Base-by-base conservation (phyloP, 164 flowering plant species). In the Vitis riparia region DNA sequence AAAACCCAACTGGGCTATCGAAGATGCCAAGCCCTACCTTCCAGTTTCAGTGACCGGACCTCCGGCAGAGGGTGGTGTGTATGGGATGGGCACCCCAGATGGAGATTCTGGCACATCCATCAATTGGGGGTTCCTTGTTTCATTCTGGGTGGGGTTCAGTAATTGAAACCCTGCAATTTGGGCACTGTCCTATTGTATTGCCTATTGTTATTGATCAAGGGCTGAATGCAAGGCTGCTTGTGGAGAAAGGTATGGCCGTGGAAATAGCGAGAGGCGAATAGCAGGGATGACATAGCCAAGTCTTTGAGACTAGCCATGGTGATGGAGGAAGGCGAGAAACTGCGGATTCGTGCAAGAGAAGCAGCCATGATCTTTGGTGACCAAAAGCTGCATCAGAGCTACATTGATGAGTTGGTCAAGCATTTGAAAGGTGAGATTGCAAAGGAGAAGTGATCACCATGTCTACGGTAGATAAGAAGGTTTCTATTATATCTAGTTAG, bases 41-140 rank as follows among this genome's bases (percentile, higher is more conserved):
- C 27, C 1, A 85, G 80, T 0, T 82, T 82, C 12, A 17, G 10
- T 29, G 61, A 30, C 13, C 52, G 81, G 14, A 74, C 71, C 9
- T 23, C 60, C 14, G 72, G 65, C 7, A 67, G 44, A 44, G 88
- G 3, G 9, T 77, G 17, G 84, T 84, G 0, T 59, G 23, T 13
- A 12, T 65, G 1, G 84, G 87, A 1, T 86, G 88, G 88, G 85
- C 75, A 3, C 80, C 90, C 0, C 84, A 84, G 55, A 3, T 62
- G 69, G 69, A 73, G 37, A 76, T 86, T 19, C 59, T 84, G 47
- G 75, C 68, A 2, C 87, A 82, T 47, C 70, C 79, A 5, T 61
- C 89, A 0, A 70, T 84, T 55, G 86, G 86, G 9, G 83, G 76
- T 5, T 80, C 64, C 29, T 44, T 82, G 71, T 62, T 59, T 47